phyloP scores from a whole-genome alignment of 2,329 filamentous ascomycete species.

The Scorias spongiosa region DNA sequence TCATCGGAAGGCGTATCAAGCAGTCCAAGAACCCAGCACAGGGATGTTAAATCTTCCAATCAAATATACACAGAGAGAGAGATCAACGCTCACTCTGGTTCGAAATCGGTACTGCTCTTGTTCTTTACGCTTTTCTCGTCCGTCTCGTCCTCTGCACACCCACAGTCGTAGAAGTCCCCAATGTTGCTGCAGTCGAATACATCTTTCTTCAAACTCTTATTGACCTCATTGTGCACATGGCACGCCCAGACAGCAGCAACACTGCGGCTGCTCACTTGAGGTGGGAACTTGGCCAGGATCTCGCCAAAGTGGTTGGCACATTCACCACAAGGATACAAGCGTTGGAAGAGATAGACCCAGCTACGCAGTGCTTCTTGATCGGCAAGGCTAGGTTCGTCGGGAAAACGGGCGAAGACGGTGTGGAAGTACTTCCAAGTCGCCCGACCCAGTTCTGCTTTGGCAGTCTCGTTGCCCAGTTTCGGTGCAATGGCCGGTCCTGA shows the following conservation, averaged over 20 bases:
- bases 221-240: constrained; percentile 52
- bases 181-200: constrained; percentile 50
- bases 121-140: constrained; percentile 3
- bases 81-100: too few species aligned
- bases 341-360: constrained; percentile 49
- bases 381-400: constrained; percentile 45
- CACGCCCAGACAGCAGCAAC: constrained; percentile 52
- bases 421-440: constrained; percentile 53
- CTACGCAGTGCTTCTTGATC: constrained; percentile 44
- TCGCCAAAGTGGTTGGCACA: constrained; percentile 49
- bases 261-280: constrained; percentile 46
- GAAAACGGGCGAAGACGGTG: constrained; percentile 51
- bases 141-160: constrained; percentile 42
- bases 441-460: constrained; percentile 53
- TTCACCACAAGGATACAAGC: constrained; percentile 52
- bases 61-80: too few species aligned
- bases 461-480: constrained; percentile 68
- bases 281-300: constrained; percentile 46
- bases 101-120: too few species aligned
- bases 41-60: too few species aligned
- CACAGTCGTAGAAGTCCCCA: constrained; percentile 52
- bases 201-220: constrained; percentile 44
- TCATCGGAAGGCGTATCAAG: too few species aligned
- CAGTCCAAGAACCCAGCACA: too few species aligned
- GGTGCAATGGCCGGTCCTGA: constrained; percentile 43